Percentiles rank a stretch among this genome's conserved stretches.
Evolutionary conservation across 805 yeast genomes (phyloP).

Genomic region (Wickerhamomyces xylosicus): DNA sequence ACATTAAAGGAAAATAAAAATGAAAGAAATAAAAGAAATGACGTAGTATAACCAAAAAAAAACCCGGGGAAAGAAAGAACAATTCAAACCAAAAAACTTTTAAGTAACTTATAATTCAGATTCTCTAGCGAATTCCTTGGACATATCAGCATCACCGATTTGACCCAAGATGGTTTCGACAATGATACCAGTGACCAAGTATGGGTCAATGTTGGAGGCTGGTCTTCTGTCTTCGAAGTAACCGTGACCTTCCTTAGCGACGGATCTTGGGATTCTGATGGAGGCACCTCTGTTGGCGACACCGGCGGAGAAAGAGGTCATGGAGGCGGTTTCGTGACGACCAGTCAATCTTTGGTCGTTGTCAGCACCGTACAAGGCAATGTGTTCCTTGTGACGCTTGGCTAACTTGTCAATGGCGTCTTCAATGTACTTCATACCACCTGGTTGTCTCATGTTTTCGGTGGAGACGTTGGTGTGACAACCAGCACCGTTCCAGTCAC

Average conservation of each 20-base stretch:
- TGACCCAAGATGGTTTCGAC: constrained; percentile 94
- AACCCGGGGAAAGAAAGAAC: too few relatives aligned
- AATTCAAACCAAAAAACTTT: not conserved
- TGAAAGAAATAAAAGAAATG: not conserved
- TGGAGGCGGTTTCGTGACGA: constrained; percentile 95
- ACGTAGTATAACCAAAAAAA: not conserved
- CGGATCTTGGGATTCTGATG: constrained; percentile 97
- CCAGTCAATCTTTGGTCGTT: constrained; percentile 95
- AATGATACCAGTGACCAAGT: constrained; percentile 97
- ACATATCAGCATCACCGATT: constrained; percentile 91
- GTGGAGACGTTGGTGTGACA: constrained; percentile 99
- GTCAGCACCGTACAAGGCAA: constrained; percentile 90
- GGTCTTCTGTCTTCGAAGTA: constrained; percentile 99
- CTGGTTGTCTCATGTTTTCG: constrained; percentile 79
- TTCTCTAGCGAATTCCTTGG: constrained; percentile 81
- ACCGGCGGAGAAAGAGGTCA: constrained; percentile 87
- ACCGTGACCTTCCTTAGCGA: constrained; percentile 95
- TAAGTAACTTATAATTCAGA: constrained; percentile 15
- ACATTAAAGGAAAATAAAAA: constrained; percentile 1
- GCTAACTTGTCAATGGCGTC: constrained; percentile 88
- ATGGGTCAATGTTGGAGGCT: constrained; percentile 98
- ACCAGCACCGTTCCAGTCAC: constrained; percentile 99
- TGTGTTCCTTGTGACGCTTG: constrained; percentile 94
- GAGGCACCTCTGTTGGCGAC: constrained; percentile 99
- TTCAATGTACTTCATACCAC: constrained; percentile 94